Base-by-base conservation (phyloP, 805 yeast genomes). In the Candida hungchunana region DNA sequence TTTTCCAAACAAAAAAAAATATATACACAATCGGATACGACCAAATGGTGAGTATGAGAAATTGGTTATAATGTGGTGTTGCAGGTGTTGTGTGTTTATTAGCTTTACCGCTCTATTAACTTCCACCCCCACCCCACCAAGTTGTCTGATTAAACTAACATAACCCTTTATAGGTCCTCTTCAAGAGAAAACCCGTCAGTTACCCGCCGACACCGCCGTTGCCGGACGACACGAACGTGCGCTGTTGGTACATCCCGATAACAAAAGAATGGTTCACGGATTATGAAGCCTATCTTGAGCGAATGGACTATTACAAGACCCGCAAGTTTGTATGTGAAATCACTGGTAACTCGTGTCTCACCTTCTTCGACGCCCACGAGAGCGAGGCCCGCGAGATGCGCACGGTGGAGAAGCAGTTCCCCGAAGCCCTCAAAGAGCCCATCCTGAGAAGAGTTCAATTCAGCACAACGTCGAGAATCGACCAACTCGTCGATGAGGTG, bases 291-390 rank as follows among this genome's bases (percentile, higher is more conserved):
- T 90, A 86, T 51, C 63, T 93, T 32, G 62, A 62, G 16, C 63
- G 90, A 37, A 62, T 83, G 67, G 87, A 83, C 56, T 83, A 81
- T 59, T 84, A 83, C 58, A 71, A 71, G 41, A 69, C 74, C 33
- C 78, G 77, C 47, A 84, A 86, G 57, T 93, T 93, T 62, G 93
- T 88, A 10, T 93, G 97, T 64, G 98, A 93, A 61, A 82, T 90
- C 32, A 86, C 97, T 1, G 98, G 98, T 11, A 85, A 87, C 51
- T 82, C 96, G 13, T 82, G 94, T 51, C 69, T 90, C 39, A 86
- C 96, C 1, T 93, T 75, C 57, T 89, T 89, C 57, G 94, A 93
- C 52, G 98, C 97, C 0, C 68, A 76, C 29, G 76, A 77, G 36
- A 78, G 83, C 40, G 98, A 90, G 62, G 71, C 73, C 44, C 66